These are phyloP conservation scores for Crithidia mellificae DNA, from an alignment of 208 protist genomes.

Conservation along the genomic window DNA sequence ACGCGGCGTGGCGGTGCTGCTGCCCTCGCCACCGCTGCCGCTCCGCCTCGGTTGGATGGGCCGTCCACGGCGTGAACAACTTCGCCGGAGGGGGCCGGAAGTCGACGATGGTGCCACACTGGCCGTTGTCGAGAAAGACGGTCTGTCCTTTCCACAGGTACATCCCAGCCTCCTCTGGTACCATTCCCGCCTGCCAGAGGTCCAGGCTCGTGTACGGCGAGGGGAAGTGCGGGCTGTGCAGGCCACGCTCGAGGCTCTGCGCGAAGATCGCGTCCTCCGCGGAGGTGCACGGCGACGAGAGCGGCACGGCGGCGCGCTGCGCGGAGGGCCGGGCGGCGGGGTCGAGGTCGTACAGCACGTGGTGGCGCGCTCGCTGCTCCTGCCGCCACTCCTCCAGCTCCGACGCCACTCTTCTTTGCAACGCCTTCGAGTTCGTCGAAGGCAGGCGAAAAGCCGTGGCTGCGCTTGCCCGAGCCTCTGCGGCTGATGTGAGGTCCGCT, in stretches of 20 bases:
- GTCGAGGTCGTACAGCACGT: conserved; percentile 22
- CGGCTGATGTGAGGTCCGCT: neutral
- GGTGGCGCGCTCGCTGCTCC: neutral
- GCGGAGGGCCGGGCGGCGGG: neutral
- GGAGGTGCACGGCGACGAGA: neutral
- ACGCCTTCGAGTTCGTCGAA: neutral
- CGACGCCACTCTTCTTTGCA: neutral
- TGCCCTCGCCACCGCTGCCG: conserved; percentile 14
- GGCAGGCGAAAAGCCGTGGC: too few relatives aligned
- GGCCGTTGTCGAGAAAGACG: conserved; percentile 37
- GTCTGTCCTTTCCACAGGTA: conserved; percentile 36
- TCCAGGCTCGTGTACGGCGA: conserved; percentile 29
- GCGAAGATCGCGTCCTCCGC: neutral
- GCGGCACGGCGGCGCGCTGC: neutral
- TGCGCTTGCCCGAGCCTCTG: too few relatives aligned
- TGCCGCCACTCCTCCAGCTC: conserved; percentile 28
- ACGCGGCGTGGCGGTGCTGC: conserved; percentile 24
- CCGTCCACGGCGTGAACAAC: conserved; percentile 24
- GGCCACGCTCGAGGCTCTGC: neutral
- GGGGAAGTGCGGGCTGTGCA: conserved; percentile 4
- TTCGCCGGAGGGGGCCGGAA: conserved; percentile 32
- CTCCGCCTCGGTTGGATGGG: conserved; percentile 15
- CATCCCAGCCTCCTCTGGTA: conserved; percentile 19
- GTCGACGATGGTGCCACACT: conserved; percentile 32
- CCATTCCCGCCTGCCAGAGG: conserved; percentile 45